Evolutionary conservation across 768 basidiomycete species (phyloP), one percentile per base, ranked within the genome.

Genomic region (Leccinum uliginosum): DNA sequence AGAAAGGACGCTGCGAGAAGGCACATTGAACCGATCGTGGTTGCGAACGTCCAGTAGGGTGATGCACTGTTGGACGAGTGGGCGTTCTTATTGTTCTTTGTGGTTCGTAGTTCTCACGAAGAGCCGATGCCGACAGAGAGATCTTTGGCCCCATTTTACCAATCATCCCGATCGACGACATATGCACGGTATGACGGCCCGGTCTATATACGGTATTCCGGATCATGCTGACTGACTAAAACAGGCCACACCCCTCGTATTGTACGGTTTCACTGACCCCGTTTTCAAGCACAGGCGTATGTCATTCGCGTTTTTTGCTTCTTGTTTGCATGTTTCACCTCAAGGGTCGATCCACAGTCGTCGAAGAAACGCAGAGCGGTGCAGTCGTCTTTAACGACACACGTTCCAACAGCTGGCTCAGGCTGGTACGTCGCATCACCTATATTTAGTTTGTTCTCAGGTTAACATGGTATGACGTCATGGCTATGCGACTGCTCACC

Each of bases 121-220:
- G n/a, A 23, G 24, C 21, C 4, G 11, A 30, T 24, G 6, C 55
- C 9, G 6, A 19, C 60, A 89, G 87, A 58, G 89, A 91, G 66
- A 67, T 89, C 3, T 91, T 91, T 60, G 89, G 87, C 0, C 89
- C 89, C 0, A 67, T 91, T 23, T 63, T 91, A 7, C 83, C 88
- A 0, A 75, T 91, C 46, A 62, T 89, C 12, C 73, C 81, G 0
- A 78, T 90, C 1, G 79, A 83, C 30, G 73, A 68, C 52, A 53
- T 86, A 79, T 46, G 67, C 71, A 3, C 75, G 78, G 86, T 85
- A 50, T 17, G 77, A 59, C 54, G 8, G 7, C 8, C 7, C 4
- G 17, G 4, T 19, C 17, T 32, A 14, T 8, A n/a, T 30, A 3
- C 43, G 4, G 14, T 23, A 11, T 10, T 44, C 26, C 11, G n/a